Conservation (phyloP, 345 rosid genomes). For the Hevea brasiliensis region DNA sequence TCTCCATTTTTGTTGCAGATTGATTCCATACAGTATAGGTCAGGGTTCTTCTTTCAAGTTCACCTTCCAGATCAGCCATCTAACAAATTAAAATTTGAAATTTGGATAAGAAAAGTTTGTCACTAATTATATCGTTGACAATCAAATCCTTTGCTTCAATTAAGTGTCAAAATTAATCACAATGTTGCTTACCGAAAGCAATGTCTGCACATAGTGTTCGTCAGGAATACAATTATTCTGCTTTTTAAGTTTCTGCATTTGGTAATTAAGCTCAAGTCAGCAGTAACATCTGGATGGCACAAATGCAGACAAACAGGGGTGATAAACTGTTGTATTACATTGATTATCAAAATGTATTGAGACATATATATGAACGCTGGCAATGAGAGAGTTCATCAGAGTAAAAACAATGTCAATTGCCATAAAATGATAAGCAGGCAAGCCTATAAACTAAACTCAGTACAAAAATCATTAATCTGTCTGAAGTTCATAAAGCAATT, state of each 20-base stretch:
- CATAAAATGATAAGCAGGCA: background rate
- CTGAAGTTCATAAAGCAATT: background rate
- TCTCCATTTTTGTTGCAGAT: slow-evolving; percentile 53
- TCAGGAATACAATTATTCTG: slow-evolving; percentile 84
- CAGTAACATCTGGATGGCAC: background rate
- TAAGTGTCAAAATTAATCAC: background rate
- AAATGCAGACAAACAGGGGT: background rate
- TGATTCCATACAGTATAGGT: slow-evolving; percentile 86
- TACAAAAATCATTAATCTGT: background rate
- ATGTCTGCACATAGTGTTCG: slow-evolving; percentile 78
- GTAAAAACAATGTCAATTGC: background rate
- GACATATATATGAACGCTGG: background rate
- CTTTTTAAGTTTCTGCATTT: slow-evolving; percentile 58
- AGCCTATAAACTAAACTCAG: background rate
- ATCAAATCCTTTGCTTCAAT: background rate
- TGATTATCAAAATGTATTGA: background rate
- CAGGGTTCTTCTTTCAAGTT: slow-evolving; percentile 76
- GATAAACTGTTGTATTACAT: too few species aligned
- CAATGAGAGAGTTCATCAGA: background rate
- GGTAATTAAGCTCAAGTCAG: background rate
- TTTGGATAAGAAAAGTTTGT: background rate
- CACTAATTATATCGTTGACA: background rate
- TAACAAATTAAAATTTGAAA: slow-evolving; percentile 19
- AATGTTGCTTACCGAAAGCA: slow-evolving; percentile 67
- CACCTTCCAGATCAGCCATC: slow-evolving; percentile 74